These are phyloP conservation scores for Hymenoscyphus linearis DNA, from an alignment of 2,329 filamentous ascomycete genomes.

Conservation along the genomic window DNA sequence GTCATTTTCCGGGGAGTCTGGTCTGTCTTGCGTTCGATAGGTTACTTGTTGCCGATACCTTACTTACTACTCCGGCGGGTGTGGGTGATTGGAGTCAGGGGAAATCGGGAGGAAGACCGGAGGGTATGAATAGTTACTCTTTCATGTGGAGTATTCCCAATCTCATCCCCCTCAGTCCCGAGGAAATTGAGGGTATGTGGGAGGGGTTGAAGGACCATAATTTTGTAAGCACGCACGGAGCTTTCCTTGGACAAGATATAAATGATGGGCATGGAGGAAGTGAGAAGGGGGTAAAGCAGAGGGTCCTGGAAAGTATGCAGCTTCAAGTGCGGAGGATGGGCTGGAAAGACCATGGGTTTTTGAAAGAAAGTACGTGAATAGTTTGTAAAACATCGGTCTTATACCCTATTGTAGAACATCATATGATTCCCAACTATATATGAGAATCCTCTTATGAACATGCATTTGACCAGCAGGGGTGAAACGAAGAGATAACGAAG, in stretches of 20 bases:
- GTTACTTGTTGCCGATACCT: constrained; percentile 72
- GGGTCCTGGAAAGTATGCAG: constrained; percentile 71
- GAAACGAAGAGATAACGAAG: background rate
- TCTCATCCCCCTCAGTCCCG: constrained; percentile 63
- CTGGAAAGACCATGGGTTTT: constrained; percentile 23
- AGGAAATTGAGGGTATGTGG: constrained; percentile 66
- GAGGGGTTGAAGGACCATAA: constrained; percentile 53
- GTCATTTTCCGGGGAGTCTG: constrained; percentile 73
- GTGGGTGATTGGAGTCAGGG: constrained; percentile 44
- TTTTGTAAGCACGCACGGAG: constrained; percentile 63
- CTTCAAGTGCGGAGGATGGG: constrained; percentile 51
- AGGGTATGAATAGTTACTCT: constrained; percentile 49
- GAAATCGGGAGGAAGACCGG: constrained; percentile 37
- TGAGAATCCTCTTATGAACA: background rate
- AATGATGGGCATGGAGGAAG: constrained; percentile 36
- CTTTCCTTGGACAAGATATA: constrained; percentile 61
- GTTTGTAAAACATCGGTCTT: background rate
- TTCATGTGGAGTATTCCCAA: constrained; percentile 79
- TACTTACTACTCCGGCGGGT: constrained; percentile 63
- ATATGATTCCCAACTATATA: background rate
- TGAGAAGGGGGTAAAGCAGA: constrained; percentile 45
- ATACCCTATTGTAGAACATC: background rate
- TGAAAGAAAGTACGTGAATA: constrained; percentile 17
- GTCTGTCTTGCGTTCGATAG: constrained; percentile 56
- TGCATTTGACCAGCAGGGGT: background rate